Percentiles rank a stretch among this genome's conserved stretches.
phyloP scores from a whole-genome alignment of 495 filamentous ascomycete genomes.

The Xeromyces bisporus region DNA sequence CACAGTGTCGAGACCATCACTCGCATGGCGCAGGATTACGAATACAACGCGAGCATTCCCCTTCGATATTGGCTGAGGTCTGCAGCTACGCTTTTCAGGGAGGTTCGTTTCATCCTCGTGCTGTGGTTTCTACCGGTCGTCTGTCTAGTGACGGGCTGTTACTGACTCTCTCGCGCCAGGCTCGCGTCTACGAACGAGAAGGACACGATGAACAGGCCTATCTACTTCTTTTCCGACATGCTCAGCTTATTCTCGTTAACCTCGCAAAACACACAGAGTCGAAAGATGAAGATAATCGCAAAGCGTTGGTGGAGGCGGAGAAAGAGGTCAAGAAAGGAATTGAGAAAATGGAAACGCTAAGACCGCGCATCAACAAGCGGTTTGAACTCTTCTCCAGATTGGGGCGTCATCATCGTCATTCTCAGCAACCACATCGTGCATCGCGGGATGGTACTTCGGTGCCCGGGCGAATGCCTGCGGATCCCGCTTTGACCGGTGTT shows the following conservation, averaged over 20 bases:
- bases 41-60: constrained; percentile 57
- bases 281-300: constrained; percentile 29
- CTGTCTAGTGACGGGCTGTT: constrained; percentile 32
- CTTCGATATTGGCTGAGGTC: constrained; percentile 72
- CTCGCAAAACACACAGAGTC: constrained; percentile 43
- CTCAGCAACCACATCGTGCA: constrained; percentile 13
- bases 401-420: constrained; percentile 29
- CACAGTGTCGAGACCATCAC: constrained; percentile 59
- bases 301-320: constrained; percentile 29
- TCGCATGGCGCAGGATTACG: constrained; percentile 52
- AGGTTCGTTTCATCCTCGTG: constrained; percentile 35
- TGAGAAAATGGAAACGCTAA: constrained; percentile 43
- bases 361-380: constrained; percentile 48
- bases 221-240: constrained; percentile 69
- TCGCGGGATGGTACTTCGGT: constrained; percentile 3
- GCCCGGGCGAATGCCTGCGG: constrained; percentile 11
- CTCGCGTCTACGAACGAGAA: constrained; percentile 67
- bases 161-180: constrained; percentile 24
- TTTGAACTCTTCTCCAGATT: constrained; percentile 43
- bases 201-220: constrained; percentile 76
- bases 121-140: constrained; percentile 2
- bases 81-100: constrained; percentile 56
- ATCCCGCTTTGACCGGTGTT: constrained; percentile 24
- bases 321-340: constrained; percentile 38
- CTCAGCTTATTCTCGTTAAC: constrained; percentile 46